Conservation (phyloP, 2,329 filamentous ascomycete species). For the Endocalyx cinctus region DNA sequence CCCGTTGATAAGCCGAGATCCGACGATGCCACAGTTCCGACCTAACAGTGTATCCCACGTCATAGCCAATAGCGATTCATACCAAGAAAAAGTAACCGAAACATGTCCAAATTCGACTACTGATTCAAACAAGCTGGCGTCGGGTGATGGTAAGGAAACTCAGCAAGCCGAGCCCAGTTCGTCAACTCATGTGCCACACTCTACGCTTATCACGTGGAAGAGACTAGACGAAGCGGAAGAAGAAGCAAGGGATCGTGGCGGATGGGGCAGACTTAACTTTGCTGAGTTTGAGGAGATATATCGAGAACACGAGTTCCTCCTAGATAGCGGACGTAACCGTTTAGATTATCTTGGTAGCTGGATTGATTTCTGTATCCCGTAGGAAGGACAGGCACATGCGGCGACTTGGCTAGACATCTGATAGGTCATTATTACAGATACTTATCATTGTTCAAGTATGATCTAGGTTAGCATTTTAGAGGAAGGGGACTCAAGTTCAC, state of each 20-base stretch:
- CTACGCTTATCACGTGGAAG: conserved; percentile 44
- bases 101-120: background rate
- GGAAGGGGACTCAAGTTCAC: too few relatives aligned
- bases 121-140: background rate
- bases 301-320: conserved; percentile 44
- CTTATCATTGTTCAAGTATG: too few relatives aligned
- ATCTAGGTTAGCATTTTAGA: too few relatives aligned
- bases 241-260: conserved; percentile 67
- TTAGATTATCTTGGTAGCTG: conserved; percentile 82
- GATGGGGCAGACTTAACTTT: conserved; percentile 72
- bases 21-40: conserved; percentile 64
- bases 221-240: conserved; percentile 60
- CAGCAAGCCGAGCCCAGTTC: conserved; percentile 13
- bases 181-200: conserved; percentile 24
- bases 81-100: background rate
- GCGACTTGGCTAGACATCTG: background rate
- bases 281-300: conserved; percentile 77
- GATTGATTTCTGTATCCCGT: conserved; percentile 77
- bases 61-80: conserved; percentile 6
- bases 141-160: background rate
- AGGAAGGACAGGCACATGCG: conserved; percentile 5
- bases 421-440: too few relatives aligned
- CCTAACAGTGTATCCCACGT: conserved; percentile 42
- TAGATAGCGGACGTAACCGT: conserved; percentile 57
- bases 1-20: conserved; percentile 41